Conservation (phyloP, 1,139 yeast genomes). For the Taphrina communis region DNA sequence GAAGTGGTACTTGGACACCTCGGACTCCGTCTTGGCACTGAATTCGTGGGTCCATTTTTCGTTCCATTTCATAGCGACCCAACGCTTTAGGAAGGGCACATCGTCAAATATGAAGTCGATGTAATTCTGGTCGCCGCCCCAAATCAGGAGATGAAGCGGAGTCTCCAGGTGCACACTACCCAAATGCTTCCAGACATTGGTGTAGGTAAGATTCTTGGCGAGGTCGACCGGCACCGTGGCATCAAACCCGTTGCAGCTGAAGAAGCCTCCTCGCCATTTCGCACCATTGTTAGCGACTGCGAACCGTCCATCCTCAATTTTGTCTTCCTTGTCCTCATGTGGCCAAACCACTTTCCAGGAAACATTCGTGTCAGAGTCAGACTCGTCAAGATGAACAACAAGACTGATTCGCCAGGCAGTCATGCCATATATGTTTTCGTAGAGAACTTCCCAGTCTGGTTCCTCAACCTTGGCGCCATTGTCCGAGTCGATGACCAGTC, state of each 20-base stretch:
- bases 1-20: constrained; percentile 33
- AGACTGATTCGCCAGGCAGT: constrained; percentile 35
- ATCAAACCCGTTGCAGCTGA: constrained; percentile 39
- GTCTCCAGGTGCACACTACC: constrained; percentile 37
- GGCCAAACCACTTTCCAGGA: constrained; percentile 34
- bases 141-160: constrained; percentile 25
- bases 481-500: constrained; percentile 1
- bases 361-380: constrained; percentile 26
- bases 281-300: constrained; percentile 28
- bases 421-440: constrained; percentile 34
- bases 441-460: constrained; percentile 33
- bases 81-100: constrained; percentile 32
- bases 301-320: constrained; percentile 27
- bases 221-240: constrained; percentile 36
- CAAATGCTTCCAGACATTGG: constrained; percentile 35
- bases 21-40: constrained; percentile 31
- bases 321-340: constrained; percentile 33
- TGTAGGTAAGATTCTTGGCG: constrained; percentile 30
- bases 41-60: constrained; percentile 35
- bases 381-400: constrained; percentile 5
- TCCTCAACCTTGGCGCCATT: constrained; percentile 29
- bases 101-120: constrained; percentile 33
- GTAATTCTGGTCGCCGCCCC: constrained; percentile 38
- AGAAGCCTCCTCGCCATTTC: constrained; percentile 38
- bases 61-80: constrained; percentile 40